Evolutionary conservation across 192 early-diverging fungal genomes (phyloP).

Genomic region (Backusella macrospora): DNA sequence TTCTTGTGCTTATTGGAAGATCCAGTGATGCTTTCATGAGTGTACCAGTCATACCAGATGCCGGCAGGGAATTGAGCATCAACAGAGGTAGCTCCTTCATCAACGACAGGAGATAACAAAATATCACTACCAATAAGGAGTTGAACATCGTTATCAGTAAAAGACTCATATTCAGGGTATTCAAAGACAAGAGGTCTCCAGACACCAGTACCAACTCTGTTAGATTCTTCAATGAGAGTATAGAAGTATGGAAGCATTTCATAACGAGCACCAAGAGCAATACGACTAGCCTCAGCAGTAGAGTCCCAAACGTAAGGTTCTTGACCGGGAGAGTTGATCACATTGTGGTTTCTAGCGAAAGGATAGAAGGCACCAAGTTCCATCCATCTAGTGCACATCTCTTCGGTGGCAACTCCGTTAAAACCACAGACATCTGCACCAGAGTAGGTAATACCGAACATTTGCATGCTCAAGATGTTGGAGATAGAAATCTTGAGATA

Average conservation of each 20-base stretch:
- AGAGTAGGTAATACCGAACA: slow-evolving; percentile 72
- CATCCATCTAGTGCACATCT: slow-evolving; percentile 69
- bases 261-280: slow-evolving; percentile 60
- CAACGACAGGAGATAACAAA: slow-evolving; percentile 61
- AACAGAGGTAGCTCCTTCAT: slow-evolving; percentile 51
- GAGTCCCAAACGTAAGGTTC: slow-evolving; percentile 62
- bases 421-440: slow-evolving; percentile 79
- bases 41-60: slow-evolving; percentile 66
- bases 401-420: slow-evolving; percentile 58
- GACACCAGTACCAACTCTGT: slow-evolving; percentile 54
- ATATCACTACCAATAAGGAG: slow-evolving; percentile 61
- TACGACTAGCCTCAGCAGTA: slow-evolving; percentile 59
- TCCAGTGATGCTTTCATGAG: slow-evolving; percentile 26
- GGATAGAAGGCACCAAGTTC: slow-evolving; percentile 55
- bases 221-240: slow-evolving; percentile 51
- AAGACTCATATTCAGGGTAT: slow-evolving; percentile 41
- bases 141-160: slow-evolving; percentile 58
- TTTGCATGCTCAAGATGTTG: slow-evolving; percentile 63
- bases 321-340: slow-evolving; percentile 46
- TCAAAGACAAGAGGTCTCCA: slow-evolving; percentile 59
- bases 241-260: slow-evolving; percentile 66
- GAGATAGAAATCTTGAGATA: slow-evolving; percentile 63
- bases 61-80: slow-evolving; percentile 63
- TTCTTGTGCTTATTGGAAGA: slow-evolving; percentile 29
- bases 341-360: slow-evolving; percentile 65